These are phyloP conservation scores for Calonectria pseudoreteaudii DNA, from an alignment of 2,329 filamentous ascomycete species.

Conservation along the genomic window DNA sequence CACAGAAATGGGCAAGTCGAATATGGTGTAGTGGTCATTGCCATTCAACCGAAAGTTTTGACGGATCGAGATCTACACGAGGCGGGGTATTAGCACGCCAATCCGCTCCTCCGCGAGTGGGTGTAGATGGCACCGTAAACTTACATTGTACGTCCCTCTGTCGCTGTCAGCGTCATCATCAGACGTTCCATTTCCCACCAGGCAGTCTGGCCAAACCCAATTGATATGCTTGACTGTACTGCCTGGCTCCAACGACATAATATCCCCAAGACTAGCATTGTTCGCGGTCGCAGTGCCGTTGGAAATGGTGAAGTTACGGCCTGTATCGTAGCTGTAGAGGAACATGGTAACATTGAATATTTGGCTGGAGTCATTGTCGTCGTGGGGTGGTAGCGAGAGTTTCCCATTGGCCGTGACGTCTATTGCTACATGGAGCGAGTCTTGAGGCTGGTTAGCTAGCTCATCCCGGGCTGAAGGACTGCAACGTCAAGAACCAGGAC, in stretches of 20 bases:
- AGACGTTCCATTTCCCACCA: slow-evolving; percentile 70
- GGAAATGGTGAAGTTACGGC: slow-evolving; percentile 75
- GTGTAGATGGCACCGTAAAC: slow-evolving; percentile 20
- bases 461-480: background rate
- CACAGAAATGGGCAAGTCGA: slow-evolving; percentile 76
- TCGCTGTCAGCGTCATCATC: slow-evolving; percentile 57
- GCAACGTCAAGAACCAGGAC: slow-evolving; percentile 39
- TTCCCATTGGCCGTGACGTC: slow-evolving; percentile 75
- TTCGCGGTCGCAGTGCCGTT: slow-evolving; percentile 68
- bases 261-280: slow-evolving; percentile 63
- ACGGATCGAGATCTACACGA: slow-evolving; percentile 72
- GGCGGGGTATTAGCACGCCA: slow-evolving; percentile 4
- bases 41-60: slow-evolving; percentile 77
- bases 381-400: slow-evolving; percentile 68
- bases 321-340: slow-evolving; percentile 71
- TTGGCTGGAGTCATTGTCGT: slow-evolving; percentile 63
- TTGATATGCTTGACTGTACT: slow-evolving; percentile 81
- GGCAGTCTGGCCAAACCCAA: slow-evolving; percentile 78
- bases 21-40: slow-evolving; percentile 75
- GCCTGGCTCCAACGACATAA: slow-evolving; percentile 72
- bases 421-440: slow-evolving; percentile 72
- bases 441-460: slow-evolving; percentile 45
- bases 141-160: slow-evolving; percentile 71
- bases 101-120: background rate
- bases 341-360: slow-evolving; percentile 76